Base-by-base conservation (phyloP, 164 flowering plant genomes). In the Tinospora cordifolia region DNA sequence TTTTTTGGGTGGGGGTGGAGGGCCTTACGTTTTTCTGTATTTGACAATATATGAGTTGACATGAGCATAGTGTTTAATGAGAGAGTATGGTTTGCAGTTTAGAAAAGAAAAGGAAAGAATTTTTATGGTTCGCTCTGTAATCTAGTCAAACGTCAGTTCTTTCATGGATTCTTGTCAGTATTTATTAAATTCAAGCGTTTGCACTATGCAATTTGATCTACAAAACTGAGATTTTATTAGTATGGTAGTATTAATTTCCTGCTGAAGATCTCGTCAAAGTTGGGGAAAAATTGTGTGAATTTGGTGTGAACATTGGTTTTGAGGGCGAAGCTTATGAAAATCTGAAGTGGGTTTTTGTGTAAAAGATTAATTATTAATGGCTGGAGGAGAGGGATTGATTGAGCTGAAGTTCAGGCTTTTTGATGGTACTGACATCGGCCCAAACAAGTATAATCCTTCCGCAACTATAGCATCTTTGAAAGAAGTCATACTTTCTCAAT, bases 371-470 rank as follows among this genome's bases (percentile, higher is more conserved):
- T 64, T 64, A 63, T 64, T 64, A 75, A 90, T 90, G 96, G 89
- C 84, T 38, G 86, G 51, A 30, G 36, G 36, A 40, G 89, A 85
- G 71, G 89, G 83, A 44, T 77, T 79, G 82, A 60, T 87, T 66
- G 92, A 90, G 81, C 49, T 90, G 38, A 90, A 86, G 71, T 90
- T 90, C 75, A 81, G 92, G 83, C 85, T 90, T 13, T 74, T 70
- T 27, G 92, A 90, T 82, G 92, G 93, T 24, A 79, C 82, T 17
- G 92, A 88, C 72, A 85, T 88, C 40, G 93, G 97, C 21, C 97
- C 97, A 24, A 77, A 54, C 81, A 83, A 79, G 75, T 90, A 83
- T 68, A 72, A 68, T 73, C 79, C 87, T 63, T 54, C 82, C 22
- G 75, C 86, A 26, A 85, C 87, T 15, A 84, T 89, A n/a, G 83